phyloP scores from a whole-genome alignment of 1,139 yeast species.

The Ogataea hybrid region DNA sequence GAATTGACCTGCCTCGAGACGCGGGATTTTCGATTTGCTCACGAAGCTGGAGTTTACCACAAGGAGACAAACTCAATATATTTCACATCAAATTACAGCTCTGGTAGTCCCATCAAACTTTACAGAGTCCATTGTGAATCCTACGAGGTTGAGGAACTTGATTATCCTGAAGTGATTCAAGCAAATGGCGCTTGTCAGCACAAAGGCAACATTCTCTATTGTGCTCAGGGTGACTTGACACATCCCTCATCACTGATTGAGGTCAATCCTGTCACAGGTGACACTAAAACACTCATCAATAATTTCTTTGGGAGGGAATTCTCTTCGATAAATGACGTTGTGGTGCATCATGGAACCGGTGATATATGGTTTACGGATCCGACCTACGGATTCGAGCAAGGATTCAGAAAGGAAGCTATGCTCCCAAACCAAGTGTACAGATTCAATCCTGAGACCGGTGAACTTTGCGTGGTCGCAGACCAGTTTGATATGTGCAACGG shows the following conservation, averaged over 20 bases:
- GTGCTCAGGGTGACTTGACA: conserved; percentile 6
- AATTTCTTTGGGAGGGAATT: conserved; percentile 10
- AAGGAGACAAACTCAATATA: conserved; percentile 6
- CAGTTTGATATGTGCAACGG: conserved; percentile 13
- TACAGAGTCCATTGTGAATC: conserved; percentile 7
- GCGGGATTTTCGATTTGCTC: conserved; percentile 8
- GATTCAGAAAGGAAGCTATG: conserved; percentile 1
- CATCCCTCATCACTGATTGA: conserved; percentile 7
- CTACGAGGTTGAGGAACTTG: conserved; percentile 3
- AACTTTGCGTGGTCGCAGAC: conserved; percentile 10
- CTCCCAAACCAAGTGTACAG: conserved; percentile 11
- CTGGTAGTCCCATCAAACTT: conserved; percentile 6
- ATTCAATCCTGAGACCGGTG: conserved; percentile 9
- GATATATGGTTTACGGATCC: conserved; percentile 15
- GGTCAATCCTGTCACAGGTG: conserved; percentile 7
- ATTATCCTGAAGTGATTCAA: conserved; percentile 5
- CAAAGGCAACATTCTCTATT: conserved; percentile 7
- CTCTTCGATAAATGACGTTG: conserved; percentile 12
- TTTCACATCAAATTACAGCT: conserved; percentile 8
- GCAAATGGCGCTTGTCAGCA: conserved; percentile 12
- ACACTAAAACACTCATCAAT: conserved; percentile 6
- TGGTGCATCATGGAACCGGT: conserved; percentile 10
- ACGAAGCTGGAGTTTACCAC: conserved; percentile 13
- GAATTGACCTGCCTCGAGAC: conserved; percentile 1
- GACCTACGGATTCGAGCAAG: conserved; percentile 10